phyloP scores from a whole-genome alignment of 164 flowering plant species.

The Nymphaea thermarum region DNA sequence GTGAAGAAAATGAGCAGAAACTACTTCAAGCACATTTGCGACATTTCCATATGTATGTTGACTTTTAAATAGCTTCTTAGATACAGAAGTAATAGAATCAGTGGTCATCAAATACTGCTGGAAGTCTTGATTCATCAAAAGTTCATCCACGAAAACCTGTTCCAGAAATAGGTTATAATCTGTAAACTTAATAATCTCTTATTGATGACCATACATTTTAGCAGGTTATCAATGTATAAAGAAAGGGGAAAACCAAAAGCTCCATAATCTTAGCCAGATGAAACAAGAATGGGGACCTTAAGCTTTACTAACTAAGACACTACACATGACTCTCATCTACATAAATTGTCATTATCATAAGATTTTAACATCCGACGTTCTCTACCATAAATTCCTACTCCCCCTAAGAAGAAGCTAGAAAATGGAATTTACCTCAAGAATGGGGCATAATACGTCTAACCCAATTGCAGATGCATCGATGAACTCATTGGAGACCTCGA shows the following conservation, averaged over 20 bases:
- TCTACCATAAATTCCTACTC: background rate
- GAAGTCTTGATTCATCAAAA: conserved; percentile 32
- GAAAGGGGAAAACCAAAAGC: background rate
- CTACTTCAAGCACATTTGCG: conserved; percentile 41
- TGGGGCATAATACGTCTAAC: conserved; percentile 16
- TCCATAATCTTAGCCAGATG: background rate
- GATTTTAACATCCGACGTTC: background rate
- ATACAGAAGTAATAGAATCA: conserved; percentile 25
- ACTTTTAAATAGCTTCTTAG: conserved; percentile 21
- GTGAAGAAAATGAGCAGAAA: conserved; percentile 50
- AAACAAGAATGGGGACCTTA: conserved; percentile 1
- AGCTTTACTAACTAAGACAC: background rate
- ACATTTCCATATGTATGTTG: conserved; percentile 16
- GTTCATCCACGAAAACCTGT: conserved; percentile 71
- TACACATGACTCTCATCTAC: background rate
- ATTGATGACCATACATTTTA: too few relatives aligned
- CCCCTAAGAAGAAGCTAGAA: conserved; percentile 6
- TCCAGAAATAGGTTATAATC: background rate
- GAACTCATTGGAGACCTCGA: conserved; percentile 26
- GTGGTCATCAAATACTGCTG: conserved; percentile 20
- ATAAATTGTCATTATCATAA: background rate
- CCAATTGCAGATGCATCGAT: conserved; percentile 16
- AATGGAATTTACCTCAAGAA: conserved; percentile 46
- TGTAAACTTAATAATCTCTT: too few relatives aligned
- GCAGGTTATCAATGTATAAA: background rate